Percentiles rank a stretch among this genome's conserved stretches.
These are phyloP conservation scores for Heliosperma pusillum DNA, from an alignment of 148 eudicot genomes.

Conservation along the genomic window DNA sequence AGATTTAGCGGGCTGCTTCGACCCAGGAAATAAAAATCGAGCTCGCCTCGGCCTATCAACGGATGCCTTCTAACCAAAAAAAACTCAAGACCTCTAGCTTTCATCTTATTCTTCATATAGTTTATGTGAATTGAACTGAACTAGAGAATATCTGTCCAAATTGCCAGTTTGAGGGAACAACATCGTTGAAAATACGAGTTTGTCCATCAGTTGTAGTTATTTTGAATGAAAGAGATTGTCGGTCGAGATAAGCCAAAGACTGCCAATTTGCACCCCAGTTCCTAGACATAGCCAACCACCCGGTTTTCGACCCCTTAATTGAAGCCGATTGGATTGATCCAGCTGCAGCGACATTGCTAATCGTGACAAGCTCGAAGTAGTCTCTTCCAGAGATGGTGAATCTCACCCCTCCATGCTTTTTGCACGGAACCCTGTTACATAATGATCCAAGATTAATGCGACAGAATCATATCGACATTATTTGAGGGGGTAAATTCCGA, in stretches of 20 bases:
- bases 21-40: conserved; percentile 19
- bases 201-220: conserved; percentile 63
- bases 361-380: conserved; percentile 75
- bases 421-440: conserved; percentile 63
- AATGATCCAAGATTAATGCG: background rate
- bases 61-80: background rate
- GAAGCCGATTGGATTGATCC: conserved; percentile 65
- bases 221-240: conserved; percentile 70
- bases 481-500: too few species aligned
- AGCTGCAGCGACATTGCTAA: conserved; percentile 69
- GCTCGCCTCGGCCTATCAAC: conserved; percentile 51
- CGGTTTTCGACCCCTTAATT: conserved; percentile 63
- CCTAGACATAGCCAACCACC: conserved; percentile 71
- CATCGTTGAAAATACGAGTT: conserved; percentile 34
- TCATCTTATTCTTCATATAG: background rate
- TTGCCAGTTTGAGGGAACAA: conserved; percentile 64
- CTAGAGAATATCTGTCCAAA: conserved; percentile 77
- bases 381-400: conserved; percentile 72
- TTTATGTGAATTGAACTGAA: conserved; percentile 37
- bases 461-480: too few species aligned
- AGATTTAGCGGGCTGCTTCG: conserved; percentile 53
- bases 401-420: conserved; percentile 79
- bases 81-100: background rate
- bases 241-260: conserved; percentile 52
- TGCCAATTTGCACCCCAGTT: conserved; percentile 99